Evolutionary conservation across 257 asterid species (phyloP), one percentile per base, ranked within the genome.

Genomic region (Scutellaria barbata): DNA sequence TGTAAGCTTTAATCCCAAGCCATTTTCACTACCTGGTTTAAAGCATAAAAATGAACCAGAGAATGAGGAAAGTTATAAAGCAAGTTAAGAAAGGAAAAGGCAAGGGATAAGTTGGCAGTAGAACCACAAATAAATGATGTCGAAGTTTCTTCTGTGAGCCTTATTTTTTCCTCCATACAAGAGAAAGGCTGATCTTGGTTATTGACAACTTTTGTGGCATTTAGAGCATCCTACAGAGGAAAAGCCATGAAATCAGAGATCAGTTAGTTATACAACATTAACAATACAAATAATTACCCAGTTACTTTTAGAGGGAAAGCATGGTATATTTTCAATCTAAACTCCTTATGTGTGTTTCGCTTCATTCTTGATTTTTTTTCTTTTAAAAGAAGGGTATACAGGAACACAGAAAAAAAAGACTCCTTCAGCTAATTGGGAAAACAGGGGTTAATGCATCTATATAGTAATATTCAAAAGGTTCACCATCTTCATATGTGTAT

Each of bases 21-120:
- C 75, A 76, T 55, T 81, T 77, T 79, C 85, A 73, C 76, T 78
- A 66, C 82, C 94, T 92, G 82, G 64, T 80, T 45, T 70, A 59
- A 65, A 42, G 73, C 61, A 61, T 14, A 52, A 76, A 52, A 41
- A 66, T 43, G 43, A 65, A 78, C 71, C 62, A 68, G 59, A 58
- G 51, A 33, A 71, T 79, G 42, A 35, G 22, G 50, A 79, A 78
- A 51, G 60, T 65, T 61, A 56, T 60, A 37, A 35, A 20, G 60
- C 10, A 68, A 55, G 64, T 46, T 60, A 17, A 39, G 55, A 69
- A 64, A 51, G n/a, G 22, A 16, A 74, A 69, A 4, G 63, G 3
- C 35, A 13, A 48, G 72, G 57, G 57, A 37, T 42, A 77, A 50
- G 12, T 46, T 59, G 61, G 69, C 59, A 72, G 50, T 55, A 71